Conservation (phyloP, 179 eudicot species). For the Beta corolliflora region DNA sequence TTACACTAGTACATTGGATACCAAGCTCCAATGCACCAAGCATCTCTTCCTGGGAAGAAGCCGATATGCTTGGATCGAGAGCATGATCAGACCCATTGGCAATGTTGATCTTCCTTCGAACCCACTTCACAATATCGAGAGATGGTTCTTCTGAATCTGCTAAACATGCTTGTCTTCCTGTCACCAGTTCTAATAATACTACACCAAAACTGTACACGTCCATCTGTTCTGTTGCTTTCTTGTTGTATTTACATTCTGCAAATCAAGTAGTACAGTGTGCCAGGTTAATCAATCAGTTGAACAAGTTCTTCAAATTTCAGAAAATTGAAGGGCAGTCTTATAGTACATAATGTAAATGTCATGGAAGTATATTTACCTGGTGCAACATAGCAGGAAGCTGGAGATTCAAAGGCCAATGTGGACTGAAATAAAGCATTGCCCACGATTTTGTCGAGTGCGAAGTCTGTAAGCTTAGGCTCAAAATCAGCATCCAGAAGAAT, state of each 20-base stretch:
- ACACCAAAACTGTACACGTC: slow-evolving; percentile 83
- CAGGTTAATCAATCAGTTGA: not conserved
- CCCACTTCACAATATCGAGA: slow-evolving; percentile 65
- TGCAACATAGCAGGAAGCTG: slow-evolving; percentile 58
- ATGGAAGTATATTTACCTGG: slow-evolving; percentile 47
- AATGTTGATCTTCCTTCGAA: slow-evolving; percentile 66
- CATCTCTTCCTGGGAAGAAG: slow-evolving; percentile 50
- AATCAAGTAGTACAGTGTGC: not conserved
- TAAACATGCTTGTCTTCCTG: slow-evolving; percentile 59
- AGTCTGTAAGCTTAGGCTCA: slow-evolving; percentile 74
- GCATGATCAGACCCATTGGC: slow-evolving; percentile 56
- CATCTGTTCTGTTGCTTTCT: slow-evolving; percentile 59
- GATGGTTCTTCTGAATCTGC: slow-evolving; percentile 40
- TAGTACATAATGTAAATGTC: not conserved
- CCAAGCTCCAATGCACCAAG: slow-evolving; percentile 64
- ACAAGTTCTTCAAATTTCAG: not conserved
- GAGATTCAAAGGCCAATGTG: slow-evolving; percentile 48
- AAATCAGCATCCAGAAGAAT: slow-evolving; percentile 68
- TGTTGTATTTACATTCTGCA: slow-evolving; percentile 56
- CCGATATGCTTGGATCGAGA: slow-evolving; percentile 64
- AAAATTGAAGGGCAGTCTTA: not conserved
- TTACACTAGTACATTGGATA: slow-evolving; percentile 58
- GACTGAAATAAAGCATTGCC: slow-evolving; percentile 56
- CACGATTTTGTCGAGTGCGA: slow-evolving; percentile 54
- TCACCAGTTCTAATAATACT: slow-evolving; percentile 57